phyloP scores from a whole-genome alignment of 2,329 filamentous ascomycete genomes.

The Sclerotinia glacialis region DNA sequence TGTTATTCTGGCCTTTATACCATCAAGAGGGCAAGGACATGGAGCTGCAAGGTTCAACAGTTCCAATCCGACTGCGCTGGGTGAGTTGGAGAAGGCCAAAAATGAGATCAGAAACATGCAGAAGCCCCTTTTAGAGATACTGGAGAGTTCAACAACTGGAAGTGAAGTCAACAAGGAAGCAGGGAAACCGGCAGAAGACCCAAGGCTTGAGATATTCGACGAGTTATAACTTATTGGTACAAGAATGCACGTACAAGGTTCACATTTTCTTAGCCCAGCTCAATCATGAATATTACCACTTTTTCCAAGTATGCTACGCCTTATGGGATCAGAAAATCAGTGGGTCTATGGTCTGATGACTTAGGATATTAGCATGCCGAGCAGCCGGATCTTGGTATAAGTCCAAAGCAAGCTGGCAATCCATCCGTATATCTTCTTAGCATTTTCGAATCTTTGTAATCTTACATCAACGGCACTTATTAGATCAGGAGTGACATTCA shows the following conservation, averaged over 20 bases:
- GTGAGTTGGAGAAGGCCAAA: constrained; percentile 28
- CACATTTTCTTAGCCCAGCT: not conserved
- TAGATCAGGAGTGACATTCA: not conserved
- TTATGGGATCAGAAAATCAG: not conserved
- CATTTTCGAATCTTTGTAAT: not conserved
- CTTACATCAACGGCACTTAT: not conserved
- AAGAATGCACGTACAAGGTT: constrained; percentile 4
- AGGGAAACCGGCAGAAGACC: constrained; percentile 32
- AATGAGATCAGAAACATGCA: constrained; percentile 28
- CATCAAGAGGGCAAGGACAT: constrained; percentile 20
- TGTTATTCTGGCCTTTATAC: constrained; percentile 37
- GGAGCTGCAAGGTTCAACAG: constrained; percentile 25
- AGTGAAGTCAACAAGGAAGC: constrained; percentile 22
- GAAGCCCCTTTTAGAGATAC: constrained; percentile 24
- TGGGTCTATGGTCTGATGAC: constrained; percentile 10
- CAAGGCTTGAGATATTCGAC: constrained; percentile 37
- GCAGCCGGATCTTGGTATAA: not conserved
- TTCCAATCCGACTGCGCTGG: constrained; percentile 25
- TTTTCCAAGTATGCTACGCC: constrained; percentile 13
- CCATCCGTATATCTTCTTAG: not conserved
- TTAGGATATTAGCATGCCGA: not conserved
- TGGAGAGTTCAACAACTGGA: constrained; percentile 21
- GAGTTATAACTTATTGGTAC: constrained; percentile 33
- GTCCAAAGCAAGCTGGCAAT: not conserved
- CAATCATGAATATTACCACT: not conserved